These are phyloP conservation scores for Fusarium temperatum DNA, from an alignment of 2,329 filamentous ascomycete species.

Conservation along the genomic window DNA sequence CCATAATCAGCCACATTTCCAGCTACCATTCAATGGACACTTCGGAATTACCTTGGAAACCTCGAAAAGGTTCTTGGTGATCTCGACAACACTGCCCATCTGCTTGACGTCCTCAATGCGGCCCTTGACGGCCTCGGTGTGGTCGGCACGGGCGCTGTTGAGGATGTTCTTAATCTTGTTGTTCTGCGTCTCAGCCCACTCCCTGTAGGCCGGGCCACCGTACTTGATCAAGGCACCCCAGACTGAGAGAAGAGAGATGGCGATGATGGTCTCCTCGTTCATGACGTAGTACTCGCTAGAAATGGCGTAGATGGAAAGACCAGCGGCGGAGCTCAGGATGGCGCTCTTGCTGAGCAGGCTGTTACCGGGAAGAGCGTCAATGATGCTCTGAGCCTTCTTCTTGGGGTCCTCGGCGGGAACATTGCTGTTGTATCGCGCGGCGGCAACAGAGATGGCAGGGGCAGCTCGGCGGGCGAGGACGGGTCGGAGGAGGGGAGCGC, in stretches of 20 bases:
- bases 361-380: slow-evolving; percentile 92
- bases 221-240: slow-evolving; percentile 94
- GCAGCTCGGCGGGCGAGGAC: slow-evolving; percentile 78
- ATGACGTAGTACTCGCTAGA: slow-evolving; percentile 99
- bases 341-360: slow-evolving; percentile 94
- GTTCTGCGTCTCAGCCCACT: slow-evolving; percentile 90
- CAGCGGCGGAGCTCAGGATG: slow-evolving; percentile 92
- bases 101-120: slow-evolving; percentile 95
- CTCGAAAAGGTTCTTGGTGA: slow-evolving; percentile 96
- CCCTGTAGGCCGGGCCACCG: slow-evolving; percentile 88
- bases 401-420: slow-evolving; percentile 89
- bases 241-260: slow-evolving; percentile 90
- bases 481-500: slow-evolving; percentile 90
- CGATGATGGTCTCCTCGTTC: slow-evolving; percentile 98
- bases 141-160: slow-evolving; percentile 92
- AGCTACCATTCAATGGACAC: slow-evolving; percentile 8
- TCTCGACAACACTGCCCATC: slow-evolving; percentile 91
- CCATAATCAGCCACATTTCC: slow-evolving; percentile 33
- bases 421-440: slow-evolving; percentile 76
- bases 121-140: slow-evolving; percentile 93
- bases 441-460: slow-evolving; percentile 76
- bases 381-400: slow-evolving; percentile 94
- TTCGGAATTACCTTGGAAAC: slow-evolving; percentile 85
- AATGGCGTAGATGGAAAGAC: slow-evolving; percentile 91
- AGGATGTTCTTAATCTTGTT: slow-evolving; percentile 95